Percentiles rank a stretch among this genome's conserved stretches.
These are phyloP conservation scores for Malassezia dermatis DNA, from an alignment of 1,284 basidiomycete genomes.

Conservation along the genomic window DNA sequence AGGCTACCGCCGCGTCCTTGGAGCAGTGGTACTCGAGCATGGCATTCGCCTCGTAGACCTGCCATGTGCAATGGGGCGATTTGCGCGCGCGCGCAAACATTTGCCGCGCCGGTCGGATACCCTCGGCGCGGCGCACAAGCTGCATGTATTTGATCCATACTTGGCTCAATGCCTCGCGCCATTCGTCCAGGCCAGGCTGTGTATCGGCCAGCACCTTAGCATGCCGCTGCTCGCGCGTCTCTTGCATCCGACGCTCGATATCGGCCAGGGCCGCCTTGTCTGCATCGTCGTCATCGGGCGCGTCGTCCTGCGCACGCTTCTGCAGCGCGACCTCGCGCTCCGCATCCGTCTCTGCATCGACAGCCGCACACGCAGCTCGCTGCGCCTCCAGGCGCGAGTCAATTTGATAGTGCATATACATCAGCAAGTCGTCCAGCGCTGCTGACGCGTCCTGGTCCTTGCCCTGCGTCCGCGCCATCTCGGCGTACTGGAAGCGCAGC, in stretches of 20 bases:
- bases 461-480: conserved; percentile 62
- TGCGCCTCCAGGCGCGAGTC: conserved; percentile 58
- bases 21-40: conserved; percentile 92
- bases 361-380: conserved; percentile 50
- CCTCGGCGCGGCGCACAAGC: conserved; percentile 74
- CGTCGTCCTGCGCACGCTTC: conserved; percentile 19
- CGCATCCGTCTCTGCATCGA: conserved; percentile 42
- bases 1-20: conserved; percentile 72
- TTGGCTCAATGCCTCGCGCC: conserved; percentile 52
- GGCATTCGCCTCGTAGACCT: conserved; percentile 77
- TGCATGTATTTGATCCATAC: conserved; percentile 80
- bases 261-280: conserved; percentile 52
- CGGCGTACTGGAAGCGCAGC: conserved; percentile 78
- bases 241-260: conserved; percentile 54
- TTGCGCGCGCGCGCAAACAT: conserved; percentile 77
- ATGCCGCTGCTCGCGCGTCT: conserved; percentile 48
- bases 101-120: conserved; percentile 64
- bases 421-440: conserved; percentile 60
- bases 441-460: conserved; percentile 42
- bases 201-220: conserved; percentile 40
- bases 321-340: conserved; percentile 19
- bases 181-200: conserved; percentile 51
- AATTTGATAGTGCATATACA: conserved; percentile 61
- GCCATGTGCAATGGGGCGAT: conserved; percentile 77
- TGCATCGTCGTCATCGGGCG: conserved; percentile 43